Evolutionary conservation across 768 basidiomycete species (phyloP).

Genomic region (Tricholoma bakamatsutake): DNA sequence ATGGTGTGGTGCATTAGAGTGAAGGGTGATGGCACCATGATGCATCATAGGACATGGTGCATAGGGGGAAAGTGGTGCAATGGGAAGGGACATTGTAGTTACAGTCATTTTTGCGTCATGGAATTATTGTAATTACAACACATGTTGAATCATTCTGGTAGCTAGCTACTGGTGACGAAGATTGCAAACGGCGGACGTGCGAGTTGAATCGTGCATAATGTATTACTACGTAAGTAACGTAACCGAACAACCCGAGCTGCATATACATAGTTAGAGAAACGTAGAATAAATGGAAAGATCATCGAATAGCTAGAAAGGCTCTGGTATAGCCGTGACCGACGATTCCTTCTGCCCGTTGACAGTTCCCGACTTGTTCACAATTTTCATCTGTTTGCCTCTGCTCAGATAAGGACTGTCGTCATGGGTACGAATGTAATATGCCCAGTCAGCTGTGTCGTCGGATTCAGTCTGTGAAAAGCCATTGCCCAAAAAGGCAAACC

Average conservation of each 20-base stretch:
- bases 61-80: not conserved
- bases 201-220: too few relatives aligned
- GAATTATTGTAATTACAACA: too few relatives aligned
- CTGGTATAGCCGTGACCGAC: too few relatives aligned
- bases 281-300: too few relatives aligned
- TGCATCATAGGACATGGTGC: not conserved
- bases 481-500: slow-evolving; percentile 30
- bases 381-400: slow-evolving; percentile 8
- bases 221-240: too few relatives aligned
- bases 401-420: slow-evolving; percentile 9
- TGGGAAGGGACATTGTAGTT: not conserved
- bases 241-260: too few relatives aligned
- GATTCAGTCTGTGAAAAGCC: slow-evolving; percentile 28
- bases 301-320: too few relatives aligned
- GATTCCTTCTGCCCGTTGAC: too few relatives aligned
- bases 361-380: slow-evolving; percentile 8
- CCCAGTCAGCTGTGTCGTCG: slow-evolving; percentile 26
- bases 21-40: too few relatives aligned
- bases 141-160: not conserved
- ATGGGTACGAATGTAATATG: slow-evolving; percentile 22
- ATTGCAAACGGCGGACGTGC: too few relatives aligned
- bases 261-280: too few relatives aligned
- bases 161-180: not conserved
- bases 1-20: not conserved
- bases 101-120: not conserved